Conservation (phyloP, 352 stramenopile species). For the Phytophthora ohioensis region DNA sequence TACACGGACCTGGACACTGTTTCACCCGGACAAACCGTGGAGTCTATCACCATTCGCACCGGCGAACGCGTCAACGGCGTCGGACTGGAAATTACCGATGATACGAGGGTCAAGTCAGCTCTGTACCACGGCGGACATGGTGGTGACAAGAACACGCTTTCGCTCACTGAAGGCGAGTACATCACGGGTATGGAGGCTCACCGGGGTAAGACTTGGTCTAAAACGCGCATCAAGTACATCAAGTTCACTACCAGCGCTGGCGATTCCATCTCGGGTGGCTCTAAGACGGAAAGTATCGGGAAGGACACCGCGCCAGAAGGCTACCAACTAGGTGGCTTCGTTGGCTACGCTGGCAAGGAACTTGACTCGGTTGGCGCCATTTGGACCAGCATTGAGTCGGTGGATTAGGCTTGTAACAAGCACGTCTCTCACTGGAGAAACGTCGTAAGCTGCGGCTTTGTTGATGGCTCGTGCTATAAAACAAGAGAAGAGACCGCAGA, state of each 20-base stretch:
- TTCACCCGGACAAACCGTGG: not conserved
- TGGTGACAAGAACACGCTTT: not conserved
- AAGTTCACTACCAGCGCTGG: constrained; percentile 5
- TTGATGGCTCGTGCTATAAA: no score
- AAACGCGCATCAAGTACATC: constrained; percentile 6
- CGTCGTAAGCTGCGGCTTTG: no score
- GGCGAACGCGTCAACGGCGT: not conserved
- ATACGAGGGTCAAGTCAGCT: not conserved
- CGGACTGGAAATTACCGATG: not conserved
- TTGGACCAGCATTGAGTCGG: constrained; percentile 8
- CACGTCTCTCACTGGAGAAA: no score
- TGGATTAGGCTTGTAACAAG: not conserved
- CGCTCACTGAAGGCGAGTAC: not conserved
- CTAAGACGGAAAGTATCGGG: not conserved
- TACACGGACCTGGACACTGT: not conserved
- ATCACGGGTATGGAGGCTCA: not conserved
- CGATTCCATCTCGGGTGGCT: not conserved
- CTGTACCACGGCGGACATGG: not conserved
- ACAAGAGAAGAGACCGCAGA: no score
- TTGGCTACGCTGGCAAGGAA: not conserved
- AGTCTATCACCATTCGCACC: not conserved
- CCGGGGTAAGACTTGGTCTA: not conserved
- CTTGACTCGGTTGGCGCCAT: not conserved
- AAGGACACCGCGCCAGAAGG: not conserved
- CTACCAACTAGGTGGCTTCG: constrained; percentile 11